Conservation (phyloP, 2,329 filamentous ascomycete genomes). For the Clarireedia homoeocarpa region DNA sequence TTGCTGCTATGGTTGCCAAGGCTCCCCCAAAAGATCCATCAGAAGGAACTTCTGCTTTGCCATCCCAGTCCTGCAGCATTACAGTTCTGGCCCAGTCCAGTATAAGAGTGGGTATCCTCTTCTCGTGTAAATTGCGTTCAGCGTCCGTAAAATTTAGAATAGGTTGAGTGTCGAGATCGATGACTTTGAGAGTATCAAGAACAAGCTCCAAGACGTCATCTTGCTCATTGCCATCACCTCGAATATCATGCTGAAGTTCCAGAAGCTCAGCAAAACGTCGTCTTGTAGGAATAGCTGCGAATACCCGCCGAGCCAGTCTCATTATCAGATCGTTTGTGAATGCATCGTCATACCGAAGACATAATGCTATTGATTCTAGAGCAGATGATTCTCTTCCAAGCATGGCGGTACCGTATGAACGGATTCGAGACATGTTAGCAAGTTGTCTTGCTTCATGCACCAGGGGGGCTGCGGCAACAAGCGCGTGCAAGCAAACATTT, state of each 20-base stretch:
- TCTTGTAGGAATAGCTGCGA: constrained; percentile 42
- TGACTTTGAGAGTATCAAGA: constrained; percentile 36
- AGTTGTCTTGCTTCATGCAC: constrained; percentile 31
- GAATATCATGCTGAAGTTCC: constrained; percentile 22
- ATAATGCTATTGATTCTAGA: constrained; percentile 41
- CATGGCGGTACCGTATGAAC: constrained; percentile 36
- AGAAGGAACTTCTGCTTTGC: constrained; percentile 59
- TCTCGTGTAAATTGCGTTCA: constrained; percentile 49
- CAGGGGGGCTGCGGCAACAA: constrained; percentile 48
- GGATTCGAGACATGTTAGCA: constrained; percentile 52
- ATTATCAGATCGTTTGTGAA: constrained; percentile 55
- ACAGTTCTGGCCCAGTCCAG: constrained; percentile 69
- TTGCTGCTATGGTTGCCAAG: constrained; percentile 60
- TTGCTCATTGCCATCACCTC: constrained; percentile 16
- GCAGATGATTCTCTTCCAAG: constrained; percentile 39
- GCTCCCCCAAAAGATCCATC: constrained; percentile 71
- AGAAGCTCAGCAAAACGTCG: constrained; percentile 25
- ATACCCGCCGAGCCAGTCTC: constrained; percentile 49
- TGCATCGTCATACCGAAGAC: constrained; percentile 53
- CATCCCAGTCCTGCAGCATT: constrained; percentile 75
- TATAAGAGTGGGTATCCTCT: constrained; percentile 46
- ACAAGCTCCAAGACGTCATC: constrained; percentile 21
- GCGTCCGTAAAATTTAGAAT: constrained; percentile 41
- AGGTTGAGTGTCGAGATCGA: constrained; percentile 25
- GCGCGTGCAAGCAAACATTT: constrained; percentile 54